Conservation (phyloP, 805 yeast species). For the Saccharomycopsis amapae region DNA sequence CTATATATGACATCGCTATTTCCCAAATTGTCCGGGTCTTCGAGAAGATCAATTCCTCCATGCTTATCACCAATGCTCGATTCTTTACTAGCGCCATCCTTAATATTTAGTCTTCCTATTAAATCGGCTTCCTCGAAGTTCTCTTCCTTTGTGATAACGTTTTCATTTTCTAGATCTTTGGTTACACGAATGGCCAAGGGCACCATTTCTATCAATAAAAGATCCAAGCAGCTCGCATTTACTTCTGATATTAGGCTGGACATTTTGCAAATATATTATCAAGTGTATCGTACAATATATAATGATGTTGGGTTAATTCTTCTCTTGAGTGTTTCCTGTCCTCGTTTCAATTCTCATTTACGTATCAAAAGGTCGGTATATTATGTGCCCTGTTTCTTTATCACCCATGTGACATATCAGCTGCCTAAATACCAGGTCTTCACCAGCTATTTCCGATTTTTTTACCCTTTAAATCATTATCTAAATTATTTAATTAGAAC, state of each 20-base stretch:
- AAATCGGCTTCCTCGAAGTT: constrained; percentile 16
- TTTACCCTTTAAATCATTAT: too few species aligned
- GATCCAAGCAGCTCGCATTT: constrained; percentile 50
- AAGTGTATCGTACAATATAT: too few species aligned
- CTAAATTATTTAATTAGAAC: too few species aligned
- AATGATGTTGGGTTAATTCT: too few species aligned
- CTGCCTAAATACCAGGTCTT: too few species aligned
- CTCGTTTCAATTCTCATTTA: too few species aligned
- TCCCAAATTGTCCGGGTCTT: constrained; percentile 31
- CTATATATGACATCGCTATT: constrained; percentile 50
- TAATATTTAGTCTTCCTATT: constrained; percentile 20
- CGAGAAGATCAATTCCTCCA: constrained; percentile 23
- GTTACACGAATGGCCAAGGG: constrained; percentile 66
- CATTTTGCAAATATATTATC: too few species aligned
- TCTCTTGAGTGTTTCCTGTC: too few species aligned
- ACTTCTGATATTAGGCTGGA: constrained; percentile 30
- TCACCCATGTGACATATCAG: too few species aligned
- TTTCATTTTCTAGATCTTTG: constrained; percentile 33
- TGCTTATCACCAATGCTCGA: constrained; percentile 25
- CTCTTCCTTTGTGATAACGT: constrained; percentile 19
- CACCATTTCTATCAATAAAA: constrained; percentile 67
- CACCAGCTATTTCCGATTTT: too few species aligned
- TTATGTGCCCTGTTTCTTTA: too few species aligned
- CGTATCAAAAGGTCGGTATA: too few species aligned
- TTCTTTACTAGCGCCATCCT: constrained; percentile 28